Percentiles rank a stretch among this genome's conserved stretches.
These are phyloP conservation scores for Coemansia sp. DNA, from an alignment of 192 early-diverging fungal genomes.

Conservation along the genomic window DNA sequence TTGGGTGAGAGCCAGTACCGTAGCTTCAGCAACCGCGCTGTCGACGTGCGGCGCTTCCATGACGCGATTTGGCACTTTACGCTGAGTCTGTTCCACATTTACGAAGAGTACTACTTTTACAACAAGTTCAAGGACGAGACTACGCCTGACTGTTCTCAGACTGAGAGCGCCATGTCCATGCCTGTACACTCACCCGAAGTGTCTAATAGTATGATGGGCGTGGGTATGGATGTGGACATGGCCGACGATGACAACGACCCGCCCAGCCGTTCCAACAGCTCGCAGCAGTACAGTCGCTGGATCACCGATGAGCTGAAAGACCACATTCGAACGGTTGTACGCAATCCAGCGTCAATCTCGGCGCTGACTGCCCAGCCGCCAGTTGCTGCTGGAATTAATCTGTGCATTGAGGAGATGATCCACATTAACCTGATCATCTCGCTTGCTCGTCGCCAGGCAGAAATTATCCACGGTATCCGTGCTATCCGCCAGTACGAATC, in stretches of 20 bases:
- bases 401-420: constrained; percentile 45
- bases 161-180: constrained; percentile 10
- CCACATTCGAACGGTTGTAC: constrained; percentile 43
- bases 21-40: not conserved
- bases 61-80: constrained; percentile 54
- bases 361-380: constrained; percentile 35
- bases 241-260: constrained; percentile 8
- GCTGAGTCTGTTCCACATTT: constrained; percentile 48
- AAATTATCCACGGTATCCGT: constrained; percentile 46
- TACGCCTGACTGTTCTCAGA: constrained; percentile 28
- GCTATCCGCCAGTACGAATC: constrained; percentile 46
- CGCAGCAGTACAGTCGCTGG: constrained; percentile 40
- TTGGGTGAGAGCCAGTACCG: constrained; percentile 7
- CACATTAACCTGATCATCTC: constrained; percentile 48
- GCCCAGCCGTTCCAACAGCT: constrained; percentile 14
- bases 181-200: constrained; percentile 15
- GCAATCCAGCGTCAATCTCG: constrained; percentile 23
- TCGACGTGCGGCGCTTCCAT: constrained; percentile 43
- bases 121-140: constrained; percentile 38
- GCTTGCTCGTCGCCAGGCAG: constrained; percentile 47
- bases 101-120: constrained; percentile 53
- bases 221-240: constrained; percentile 10
- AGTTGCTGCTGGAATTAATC: constrained; percentile 36
- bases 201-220: constrained; percentile 13
- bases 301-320: constrained; percentile 44